Conservation (phyloP, 148 eudicot genomes). For the Suaeda aralocaspica region DNA sequence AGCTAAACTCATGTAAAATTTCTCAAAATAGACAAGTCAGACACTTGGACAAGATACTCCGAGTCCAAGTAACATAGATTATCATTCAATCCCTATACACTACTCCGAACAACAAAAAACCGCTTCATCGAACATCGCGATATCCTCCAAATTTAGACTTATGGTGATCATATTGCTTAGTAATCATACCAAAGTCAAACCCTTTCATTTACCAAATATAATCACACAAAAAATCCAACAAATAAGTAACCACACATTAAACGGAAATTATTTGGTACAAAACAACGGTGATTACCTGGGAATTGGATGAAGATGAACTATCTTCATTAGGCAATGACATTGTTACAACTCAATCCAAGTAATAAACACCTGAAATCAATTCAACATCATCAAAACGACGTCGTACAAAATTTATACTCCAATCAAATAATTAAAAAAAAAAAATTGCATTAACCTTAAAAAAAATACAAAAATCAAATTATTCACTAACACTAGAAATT, state of each 20-base stretch:
- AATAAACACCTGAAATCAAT: constrained; percentile 3
- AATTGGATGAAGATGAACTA: constrained; percentile 16
- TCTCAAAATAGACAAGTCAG: no score
- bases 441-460: no score
- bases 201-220: no score
- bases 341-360: constrained; percentile 1
- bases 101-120: background rate
- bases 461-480: no score
- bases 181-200: background rate
- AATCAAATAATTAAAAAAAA: background rate
- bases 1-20: no score
- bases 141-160: background rate
- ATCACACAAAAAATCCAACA: no score
- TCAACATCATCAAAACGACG: background rate
- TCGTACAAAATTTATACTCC: background rate
- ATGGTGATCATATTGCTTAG: background rate
- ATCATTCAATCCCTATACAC: no score
- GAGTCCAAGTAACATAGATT: no score
- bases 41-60: no score
- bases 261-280: background rate
- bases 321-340: constrained; percentile 25
- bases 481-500: no score
- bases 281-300: constrained; percentile 19
- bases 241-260: no score
- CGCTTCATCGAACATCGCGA: no score